Evolutionary conservation across 345 rosid species (phyloP).

Genomic region (Arabidopsis suecica): DNA sequence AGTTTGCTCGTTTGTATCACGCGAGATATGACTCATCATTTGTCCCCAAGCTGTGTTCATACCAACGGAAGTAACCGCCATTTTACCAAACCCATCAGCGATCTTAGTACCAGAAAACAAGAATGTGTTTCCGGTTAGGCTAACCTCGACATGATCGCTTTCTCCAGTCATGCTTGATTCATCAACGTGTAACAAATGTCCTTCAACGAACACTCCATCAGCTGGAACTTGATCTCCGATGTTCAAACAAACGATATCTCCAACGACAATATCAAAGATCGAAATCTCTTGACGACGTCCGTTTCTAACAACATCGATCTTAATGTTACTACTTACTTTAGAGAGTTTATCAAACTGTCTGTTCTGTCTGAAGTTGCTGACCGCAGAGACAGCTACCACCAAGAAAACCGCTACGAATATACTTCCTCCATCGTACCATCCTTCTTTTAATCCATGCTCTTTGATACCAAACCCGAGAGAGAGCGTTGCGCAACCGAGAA

Average conservation of each 20-base stretch:
- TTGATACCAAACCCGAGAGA: conserved; percentile 70
- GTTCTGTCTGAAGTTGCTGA: conserved; percentile 58
- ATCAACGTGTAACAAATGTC: conserved; percentile 57
- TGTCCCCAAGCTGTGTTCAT: conserved; percentile 79
- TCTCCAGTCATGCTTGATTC: conserved; percentile 80
- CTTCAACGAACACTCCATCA: conserved; percentile 62
- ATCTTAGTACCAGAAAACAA: conserved; percentile 67
- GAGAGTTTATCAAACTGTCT: conserved; percentile 63
- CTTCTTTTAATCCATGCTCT: conserved; percentile 61
- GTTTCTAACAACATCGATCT: conserved; percentile 57
- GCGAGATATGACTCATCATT: conserved; percentile 69
- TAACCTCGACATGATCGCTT: conserved; percentile 54
- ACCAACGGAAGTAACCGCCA: conserved; percentile 75
- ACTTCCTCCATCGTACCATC: conserved; percentile 83
- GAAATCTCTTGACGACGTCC: conserved; percentile 56
- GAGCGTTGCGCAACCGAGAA: conserved; percentile 61
- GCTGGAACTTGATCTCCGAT: conserved; percentile 78
- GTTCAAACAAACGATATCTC: conserved; percentile 61
- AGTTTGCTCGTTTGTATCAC: conserved; percentile 56
- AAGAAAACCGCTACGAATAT: conserved; percentile 62
- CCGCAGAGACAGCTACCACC: conserved; percentile 58
- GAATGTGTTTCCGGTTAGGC: conserved; percentile 50
- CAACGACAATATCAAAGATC: conserved; percentile 68
- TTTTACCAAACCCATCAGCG: conserved; percentile 59
- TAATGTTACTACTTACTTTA: conserved; percentile 56